Conservation (phyloP, 2,329 filamentous ascomycete species). For the Fusarium abutilonis region DNA sequence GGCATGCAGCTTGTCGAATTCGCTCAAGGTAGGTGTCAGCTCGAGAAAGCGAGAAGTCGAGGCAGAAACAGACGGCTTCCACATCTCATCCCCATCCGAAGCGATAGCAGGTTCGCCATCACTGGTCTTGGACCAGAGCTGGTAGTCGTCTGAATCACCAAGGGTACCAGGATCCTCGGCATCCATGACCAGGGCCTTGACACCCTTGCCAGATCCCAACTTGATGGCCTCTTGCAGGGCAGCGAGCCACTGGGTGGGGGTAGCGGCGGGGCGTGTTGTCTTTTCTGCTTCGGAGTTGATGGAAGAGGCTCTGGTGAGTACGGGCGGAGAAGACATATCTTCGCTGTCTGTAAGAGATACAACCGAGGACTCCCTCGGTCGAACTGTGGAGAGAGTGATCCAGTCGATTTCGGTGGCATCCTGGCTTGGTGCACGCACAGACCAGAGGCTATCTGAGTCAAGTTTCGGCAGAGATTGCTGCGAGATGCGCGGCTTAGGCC, state of each 20-base stretch:
- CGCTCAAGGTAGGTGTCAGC: constrained; percentile 33
- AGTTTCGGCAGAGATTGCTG: constrained; percentile 46
- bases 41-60: constrained; percentile 32
- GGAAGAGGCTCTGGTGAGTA: constrained; percentile 37
- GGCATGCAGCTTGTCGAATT: constrained; percentile 32
- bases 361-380: constrained; percentile 36
- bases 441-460: constrained; percentile 51
- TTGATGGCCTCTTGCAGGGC: constrained; percentile 50
- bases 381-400: constrained; percentile 38
- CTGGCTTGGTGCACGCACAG: constrained; percentile 37
- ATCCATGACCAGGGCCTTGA: constrained; percentile 10
- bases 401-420: constrained; percentile 34
- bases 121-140: constrained; percentile 42
- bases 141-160: constrained; percentile 31
- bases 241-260: constrained; percentile 50
- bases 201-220: constrained; percentile 27
- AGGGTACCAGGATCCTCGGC: constrained; percentile 15
- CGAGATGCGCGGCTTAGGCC: constrained; percentile 48
- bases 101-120: constrained; percentile 11
- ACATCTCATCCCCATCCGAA: constrained; percentile 35
- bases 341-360: constrained; percentile 33
- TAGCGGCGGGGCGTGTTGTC: constrained; percentile 38
- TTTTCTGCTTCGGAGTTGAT: constrained; percentile 29
- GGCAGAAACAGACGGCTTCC: constrained; percentile 33
- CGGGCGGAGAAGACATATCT: constrained; percentile 20